Evolutionary conservation across 768 basidiomycete species (phyloP).

Genomic region (Kwoniella dendrophila): DNA sequence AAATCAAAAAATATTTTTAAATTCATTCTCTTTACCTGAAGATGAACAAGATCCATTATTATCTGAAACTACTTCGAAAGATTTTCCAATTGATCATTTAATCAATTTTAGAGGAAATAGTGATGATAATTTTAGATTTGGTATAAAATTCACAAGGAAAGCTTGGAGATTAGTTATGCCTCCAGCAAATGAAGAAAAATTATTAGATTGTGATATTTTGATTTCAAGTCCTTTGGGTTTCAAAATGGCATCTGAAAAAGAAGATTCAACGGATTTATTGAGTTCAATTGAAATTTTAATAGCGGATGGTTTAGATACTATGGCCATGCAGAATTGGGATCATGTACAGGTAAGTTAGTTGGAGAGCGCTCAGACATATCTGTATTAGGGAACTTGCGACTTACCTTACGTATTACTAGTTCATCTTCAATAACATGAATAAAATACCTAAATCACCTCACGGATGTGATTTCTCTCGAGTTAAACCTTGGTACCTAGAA

Average conservation of each 20-base stretch:
- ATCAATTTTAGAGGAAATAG: conserved; percentile 95
- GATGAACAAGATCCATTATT: conserved; percentile 66
- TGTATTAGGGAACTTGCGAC: no score
- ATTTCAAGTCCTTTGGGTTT: conserved; percentile 91
- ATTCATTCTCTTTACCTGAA: conserved; percentile 79
- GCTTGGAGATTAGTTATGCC: conserved; percentile 62
- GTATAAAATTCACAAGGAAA: conserved; percentile 88
- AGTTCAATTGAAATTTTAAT: conserved; percentile 88
- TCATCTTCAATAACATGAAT: conserved; percentile 81
- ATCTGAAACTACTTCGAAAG: conserved; percentile 65
- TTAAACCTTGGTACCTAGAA: conserved; percentile 98
- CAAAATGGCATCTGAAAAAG: conserved; percentile 88
- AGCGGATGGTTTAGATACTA: conserved; percentile 88
- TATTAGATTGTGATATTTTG: conserved; percentile 87
- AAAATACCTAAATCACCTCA: conserved; percentile 88
- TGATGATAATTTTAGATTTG: conserved; percentile 91
- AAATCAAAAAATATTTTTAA: conserved; percentile 76
- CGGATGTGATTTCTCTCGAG: conserved; percentile 91
- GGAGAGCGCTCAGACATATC: not conserved
- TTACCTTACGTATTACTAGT: conserved; percentile 60
- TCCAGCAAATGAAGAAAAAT: conserved; percentile 61
- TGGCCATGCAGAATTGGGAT: conserved; percentile 99
- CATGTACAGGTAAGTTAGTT: conserved; percentile 74
- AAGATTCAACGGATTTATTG: conserved; percentile 88
- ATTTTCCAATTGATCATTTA: conserved; percentile 84